Percentiles rank a stretch among this genome's conserved stretches.
Conservation (phyloP, 352 stramenopile species). For the Phytophthora constricta region DNA sequence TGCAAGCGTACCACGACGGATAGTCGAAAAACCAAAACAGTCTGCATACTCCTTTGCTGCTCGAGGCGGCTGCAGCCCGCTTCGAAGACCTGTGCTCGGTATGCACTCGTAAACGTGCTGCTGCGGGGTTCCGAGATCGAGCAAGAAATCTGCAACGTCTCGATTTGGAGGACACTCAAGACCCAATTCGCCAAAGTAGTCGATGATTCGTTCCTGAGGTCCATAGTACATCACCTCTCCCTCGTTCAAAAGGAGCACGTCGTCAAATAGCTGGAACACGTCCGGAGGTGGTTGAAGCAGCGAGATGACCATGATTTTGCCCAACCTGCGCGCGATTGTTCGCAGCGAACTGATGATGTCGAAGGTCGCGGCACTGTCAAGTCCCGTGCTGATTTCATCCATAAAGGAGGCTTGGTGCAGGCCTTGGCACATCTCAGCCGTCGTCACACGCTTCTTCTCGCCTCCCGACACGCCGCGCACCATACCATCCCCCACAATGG, state of each 20-base stretch:
- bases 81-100: no score
- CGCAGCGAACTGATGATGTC: constrained; percentile 79
- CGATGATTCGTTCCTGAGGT: constrained; percentile 25
- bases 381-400: constrained; percentile 93
- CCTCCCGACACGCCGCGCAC: constrained; percentile 87
- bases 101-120: constrained; percentile 22
- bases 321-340: constrained; percentile 35
- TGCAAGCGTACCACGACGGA: constrained; percentile 32
- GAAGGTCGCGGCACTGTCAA: constrained; percentile 90
- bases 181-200: constrained; percentile 75
- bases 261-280: constrained; percentile 91
- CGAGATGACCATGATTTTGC: constrained; percentile 42
- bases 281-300: constrained; percentile 69
- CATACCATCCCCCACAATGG: constrained; percentile 67
- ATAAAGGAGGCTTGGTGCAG: constrained; percentile 60
- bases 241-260: constrained; percentile 88
- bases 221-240: constrained; percentile 90
- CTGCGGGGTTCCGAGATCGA: constrained; percentile 37
- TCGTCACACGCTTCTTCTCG: constrained; percentile 70
- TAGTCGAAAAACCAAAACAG: constrained; percentile 5
- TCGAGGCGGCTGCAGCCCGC: not conserved
- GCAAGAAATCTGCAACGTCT: constrained; percentile 46
- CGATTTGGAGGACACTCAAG: constrained; percentile 42
- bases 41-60: constrained; percentile 19
- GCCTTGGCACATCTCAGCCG: constrained; percentile 60